Evolutionary conservation across 169 alveolate species (phyloP).

Genomic region (Eimeria necatrix): DNA sequence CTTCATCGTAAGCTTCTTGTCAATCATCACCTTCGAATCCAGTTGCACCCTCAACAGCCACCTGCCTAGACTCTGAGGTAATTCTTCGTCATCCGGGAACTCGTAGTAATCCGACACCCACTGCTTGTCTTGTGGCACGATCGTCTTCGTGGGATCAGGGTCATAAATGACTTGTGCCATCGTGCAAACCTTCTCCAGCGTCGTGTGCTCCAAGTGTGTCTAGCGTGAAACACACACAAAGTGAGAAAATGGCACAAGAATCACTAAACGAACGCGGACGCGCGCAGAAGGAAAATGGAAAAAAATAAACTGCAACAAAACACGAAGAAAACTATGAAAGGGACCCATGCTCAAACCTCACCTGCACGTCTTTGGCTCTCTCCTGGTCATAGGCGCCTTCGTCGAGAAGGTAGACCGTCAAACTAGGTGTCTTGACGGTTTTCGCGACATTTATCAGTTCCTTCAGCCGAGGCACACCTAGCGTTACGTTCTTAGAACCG

Average conservation of each 20-base stretch:
- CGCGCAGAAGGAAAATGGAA: not conserved
- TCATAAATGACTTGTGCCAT: constrained; percentile 97
- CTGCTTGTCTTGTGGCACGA: constrained; percentile 94
- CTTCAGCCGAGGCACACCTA: constrained; percentile 99
- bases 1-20: constrained; percentile 97
- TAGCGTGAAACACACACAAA: constrained; percentile 76
- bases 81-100: constrained; percentile 96
- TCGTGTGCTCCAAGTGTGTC: constrained; percentile 97
- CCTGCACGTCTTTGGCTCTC: constrained; percentile 94
- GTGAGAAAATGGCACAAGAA: not conserved
- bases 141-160: constrained; percentile 97
- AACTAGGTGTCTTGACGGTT: constrained; percentile 98
- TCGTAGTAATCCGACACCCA: constrained; percentile 97
- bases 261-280: not conserved
- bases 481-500: constrained; percentile 99
- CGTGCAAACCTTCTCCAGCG: constrained; percentile 95
- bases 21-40: constrained; percentile 96
- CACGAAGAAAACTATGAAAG: not conserved
- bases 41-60: constrained; percentile 98
- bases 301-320: not conserved
- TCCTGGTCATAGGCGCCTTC: constrained; percentile 93
- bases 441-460: constrained; percentile 99
- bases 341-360: not conserved
- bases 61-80: constrained; percentile 91
- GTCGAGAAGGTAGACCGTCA: constrained; percentile 95